Evolutionary conservation across 2,329 filamentous ascomycete species (phyloP).

Genomic region (Sarocladium oryzae): DNA sequence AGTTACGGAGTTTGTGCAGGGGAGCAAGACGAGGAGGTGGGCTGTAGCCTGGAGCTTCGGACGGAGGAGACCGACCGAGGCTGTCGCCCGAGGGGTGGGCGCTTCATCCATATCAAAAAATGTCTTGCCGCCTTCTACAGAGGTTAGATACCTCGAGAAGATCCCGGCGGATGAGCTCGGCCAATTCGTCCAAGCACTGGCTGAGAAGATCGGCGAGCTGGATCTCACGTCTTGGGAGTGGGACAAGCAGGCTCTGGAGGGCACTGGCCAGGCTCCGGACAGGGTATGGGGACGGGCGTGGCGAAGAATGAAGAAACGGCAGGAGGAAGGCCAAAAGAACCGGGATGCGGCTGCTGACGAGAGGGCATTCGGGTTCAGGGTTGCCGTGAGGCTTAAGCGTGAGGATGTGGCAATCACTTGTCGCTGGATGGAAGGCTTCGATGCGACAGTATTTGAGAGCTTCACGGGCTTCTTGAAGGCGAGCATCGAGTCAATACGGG

Average conservation of each 20-base stretch:
- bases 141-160: slow-evolving; percentile 36
- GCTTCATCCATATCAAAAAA: slow-evolving; percentile 29
- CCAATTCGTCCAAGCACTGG: slow-evolving; percentile 26
- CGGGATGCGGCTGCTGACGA: slow-evolving; percentile 15
- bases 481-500: slow-evolving; percentile 16
- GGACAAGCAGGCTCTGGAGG: slow-evolving; percentile 44
- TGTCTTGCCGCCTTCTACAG: slow-evolving; percentile 37
- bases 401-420: slow-evolving; percentile 42
- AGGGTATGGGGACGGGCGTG: slow-evolving; percentile 78
- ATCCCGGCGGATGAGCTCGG: slow-evolving; percentile 36
- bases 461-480: slow-evolving; percentile 72
- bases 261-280: slow-evolving; percentile 56
- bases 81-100: slow-evolving; percentile 37
- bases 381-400: slow-evolving; percentile 39
- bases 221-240: slow-evolving; percentile 59
- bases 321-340: slow-evolving; percentile 38
- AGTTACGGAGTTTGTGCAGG: slow-evolving; percentile 72
- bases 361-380: slow-evolving; percentile 48
- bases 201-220: slow-evolving; percentile 45
- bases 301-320: slow-evolving; percentile 49
- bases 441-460: slow-evolving; percentile 74
- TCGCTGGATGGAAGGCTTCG: slow-evolving; percentile 64
- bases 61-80: slow-evolving; percentile 52
- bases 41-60: slow-evolving; percentile 82
- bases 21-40: slow-evolving; percentile 75